Evolutionary conservation across 768 basidiomycete species (phyloP), one percentile per base, ranked within the genome.

Genomic region (Pleurotus salmoneostramineus): DNA sequence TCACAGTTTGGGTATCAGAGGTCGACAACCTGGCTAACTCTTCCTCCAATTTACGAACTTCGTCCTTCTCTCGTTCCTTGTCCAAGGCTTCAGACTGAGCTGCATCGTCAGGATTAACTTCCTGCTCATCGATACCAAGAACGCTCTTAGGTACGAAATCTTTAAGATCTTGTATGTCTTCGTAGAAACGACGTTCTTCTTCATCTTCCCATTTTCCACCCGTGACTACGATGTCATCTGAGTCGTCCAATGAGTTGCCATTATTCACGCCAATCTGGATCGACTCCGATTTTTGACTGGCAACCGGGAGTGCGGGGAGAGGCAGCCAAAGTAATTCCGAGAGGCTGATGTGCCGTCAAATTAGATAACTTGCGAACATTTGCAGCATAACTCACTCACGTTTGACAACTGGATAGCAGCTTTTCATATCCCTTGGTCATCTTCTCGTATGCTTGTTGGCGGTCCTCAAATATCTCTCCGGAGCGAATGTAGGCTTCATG

Each of bases 401-500:
- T 86, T 73, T 97, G 93, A 58, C 95, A 95, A 65, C 86, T 94
- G 12, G 88, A 77, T 49, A 95, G 82, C 21, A 98, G 74, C 59
- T 95, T 93, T 72, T 99, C 97, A 65, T 98, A 98, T 46, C 86
- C 82, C 72, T 91, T 94, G 40, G 94, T 95, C 92, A 98, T 97
- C 74, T 93, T 95, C 76, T 99, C 97, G 68, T 99, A 99, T 7
- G 92, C 94, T 71, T 98, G 95, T 69, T 98, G 96, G 35, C 97
- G 85, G 70, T 99, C 97, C 68, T 99, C 97, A 64, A 99, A 99
- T 61, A 99, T 98, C 72, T 99, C 96, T 31, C 97, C 97, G 2
- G 95, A 98, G 34, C 95, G 93, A 63, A 99, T 98, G 68, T 99
- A 99, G 58, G 97, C 97, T 76, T 99, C 97, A 68, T 98, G 96